Conservation (phyloP, 2,329 filamentous ascomycete genomes). For the Microthyrium microscopicum region DNA sequence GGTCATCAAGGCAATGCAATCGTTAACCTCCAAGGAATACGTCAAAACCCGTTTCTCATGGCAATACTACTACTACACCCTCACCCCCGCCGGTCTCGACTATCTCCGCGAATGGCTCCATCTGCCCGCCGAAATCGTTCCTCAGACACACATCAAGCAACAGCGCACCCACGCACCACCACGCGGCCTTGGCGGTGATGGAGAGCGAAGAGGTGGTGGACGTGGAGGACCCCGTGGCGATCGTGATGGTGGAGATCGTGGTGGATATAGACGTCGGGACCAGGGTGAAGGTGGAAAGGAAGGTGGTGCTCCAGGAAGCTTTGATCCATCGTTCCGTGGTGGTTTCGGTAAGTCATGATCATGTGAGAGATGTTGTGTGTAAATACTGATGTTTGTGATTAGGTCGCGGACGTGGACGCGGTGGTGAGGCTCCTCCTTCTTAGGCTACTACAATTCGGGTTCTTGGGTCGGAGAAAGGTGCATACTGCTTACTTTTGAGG, state of each 20-base stretch:
- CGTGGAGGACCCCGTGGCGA: conserved; percentile 56
- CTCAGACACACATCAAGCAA: conserved; percentile 99
- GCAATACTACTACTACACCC: conserved; percentile 83
- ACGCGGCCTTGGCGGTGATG: conserved; percentile 76
- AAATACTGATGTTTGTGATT: not conserved
- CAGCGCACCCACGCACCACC: conserved; percentile 96
- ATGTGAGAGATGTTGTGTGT: not conserved
- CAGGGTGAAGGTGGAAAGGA: conserved; percentile 29
- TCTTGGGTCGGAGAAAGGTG: too few relatives aligned
- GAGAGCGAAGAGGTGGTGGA: conserved; percentile 70
- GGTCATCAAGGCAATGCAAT: conserved; percentile 97
- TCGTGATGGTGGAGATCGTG: conserved; percentile 61
- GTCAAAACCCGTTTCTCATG: conserved; percentile 96
- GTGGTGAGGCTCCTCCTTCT: conserved; percentile 3
- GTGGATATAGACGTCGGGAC: conserved; percentile 84
- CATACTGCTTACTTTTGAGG: too few relatives aligned
- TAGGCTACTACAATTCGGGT: too few relatives aligned
- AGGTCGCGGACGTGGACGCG: conserved; percentile 1
- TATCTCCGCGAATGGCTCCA: conserved; percentile 99
- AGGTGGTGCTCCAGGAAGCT: conserved; percentile 22
- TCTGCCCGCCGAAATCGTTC: conserved; percentile 97
- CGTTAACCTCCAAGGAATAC: conserved; percentile 91
- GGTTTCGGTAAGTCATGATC: conserved; percentile 19
- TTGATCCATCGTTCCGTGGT: conserved; percentile 28
- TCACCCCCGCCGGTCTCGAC: conserved; percentile 98